Evolutionary conservation across 140 eudicot genomes (phyloP).

Genomic region (Flaveria floridana): DNA sequence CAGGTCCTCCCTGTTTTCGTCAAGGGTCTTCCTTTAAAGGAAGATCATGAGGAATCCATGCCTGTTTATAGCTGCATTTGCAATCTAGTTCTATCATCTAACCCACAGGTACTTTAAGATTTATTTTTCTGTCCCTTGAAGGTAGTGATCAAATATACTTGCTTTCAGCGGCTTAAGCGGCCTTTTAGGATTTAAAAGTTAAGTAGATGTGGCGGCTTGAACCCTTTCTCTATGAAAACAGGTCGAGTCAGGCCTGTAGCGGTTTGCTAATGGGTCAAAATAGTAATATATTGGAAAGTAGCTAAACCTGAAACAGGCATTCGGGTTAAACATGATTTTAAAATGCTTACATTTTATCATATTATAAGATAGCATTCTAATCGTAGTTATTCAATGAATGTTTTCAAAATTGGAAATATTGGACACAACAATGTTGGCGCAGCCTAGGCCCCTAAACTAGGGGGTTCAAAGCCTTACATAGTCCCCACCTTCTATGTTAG

Average conservation of each 20-base stretch:
- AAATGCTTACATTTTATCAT: background rate
- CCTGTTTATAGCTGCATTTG: constrained; percentile 86
- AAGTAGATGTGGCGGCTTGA: background rate
- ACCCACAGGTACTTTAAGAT: constrained; percentile 61
- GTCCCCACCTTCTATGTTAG: background rate
- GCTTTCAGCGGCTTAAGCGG: background rate
- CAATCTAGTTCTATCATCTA: constrained; percentile 78
- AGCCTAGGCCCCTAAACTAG: background rate
- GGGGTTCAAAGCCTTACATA: background rate
- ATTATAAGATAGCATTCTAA: background rate
- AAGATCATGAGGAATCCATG: constrained; percentile 88
- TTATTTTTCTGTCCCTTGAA: constrained; percentile 9
- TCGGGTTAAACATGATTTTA: background rate
- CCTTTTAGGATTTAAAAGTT: background rate
- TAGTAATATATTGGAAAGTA: background rate
- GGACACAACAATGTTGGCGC: background rate
- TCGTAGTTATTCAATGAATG: background rate
- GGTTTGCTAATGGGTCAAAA: background rate
- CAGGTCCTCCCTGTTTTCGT: constrained; percentile 91
- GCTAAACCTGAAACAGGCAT: background rate
- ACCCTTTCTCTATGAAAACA: background rate
- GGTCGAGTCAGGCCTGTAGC: background rate
- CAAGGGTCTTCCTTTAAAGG: constrained; percentile 88
- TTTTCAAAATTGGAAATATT: background rate
- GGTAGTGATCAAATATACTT: background rate